Conservation (phyloP, 2,329 filamentous ascomycete species). For the Sporothrix euskadiensis region DNA sequence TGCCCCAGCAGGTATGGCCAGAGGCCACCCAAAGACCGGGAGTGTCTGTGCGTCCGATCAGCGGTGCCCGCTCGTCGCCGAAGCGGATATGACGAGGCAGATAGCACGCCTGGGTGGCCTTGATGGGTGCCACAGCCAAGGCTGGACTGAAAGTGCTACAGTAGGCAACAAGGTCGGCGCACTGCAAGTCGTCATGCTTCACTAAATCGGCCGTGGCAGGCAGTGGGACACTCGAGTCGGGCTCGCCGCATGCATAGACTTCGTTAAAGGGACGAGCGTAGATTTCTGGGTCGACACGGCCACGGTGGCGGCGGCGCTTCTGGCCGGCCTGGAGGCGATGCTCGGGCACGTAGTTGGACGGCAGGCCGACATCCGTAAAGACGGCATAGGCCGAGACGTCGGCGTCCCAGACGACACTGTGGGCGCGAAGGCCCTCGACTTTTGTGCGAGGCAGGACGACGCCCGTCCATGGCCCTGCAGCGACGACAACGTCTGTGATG, state of each 20-base stretch:
- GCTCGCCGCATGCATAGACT: constrained; percentile 90
- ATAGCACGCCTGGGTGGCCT: constrained; percentile 86
- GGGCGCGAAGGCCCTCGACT: constrained; percentile 60
- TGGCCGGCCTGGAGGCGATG: constrained; percentile 51
- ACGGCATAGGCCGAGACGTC: constrained; percentile 72
- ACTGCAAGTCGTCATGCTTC: constrained; percentile 70
- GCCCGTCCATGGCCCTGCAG: constrained; percentile 65
- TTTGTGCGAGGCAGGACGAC: constrained; percentile 58
- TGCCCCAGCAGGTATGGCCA: constrained; percentile 97
- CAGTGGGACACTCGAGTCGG: constrained; percentile 72
- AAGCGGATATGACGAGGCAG: constrained; percentile 71
- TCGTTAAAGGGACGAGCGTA: constrained; percentile 87
- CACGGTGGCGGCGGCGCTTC: constrained; percentile 55
- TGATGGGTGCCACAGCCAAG: constrained; percentile 67
- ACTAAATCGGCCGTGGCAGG: constrained; percentile 76
- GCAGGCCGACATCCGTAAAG: constrained; percentile 83
- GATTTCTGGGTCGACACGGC: constrained; percentile 81
- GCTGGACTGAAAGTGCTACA: constrained; percentile 66
- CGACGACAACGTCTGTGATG: constrained; percentile 56
- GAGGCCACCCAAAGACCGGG: constrained; percentile 78
- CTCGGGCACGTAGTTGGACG: constrained; percentile 60
- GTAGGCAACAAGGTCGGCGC: constrained; percentile 83
- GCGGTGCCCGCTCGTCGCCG: constrained; percentile 64
- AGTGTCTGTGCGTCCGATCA: constrained; percentile 74
- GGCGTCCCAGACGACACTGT: constrained; percentile 65